Conservation (phyloP, 116 monocot genomes). For the Posidonia oceanica region DNA sequence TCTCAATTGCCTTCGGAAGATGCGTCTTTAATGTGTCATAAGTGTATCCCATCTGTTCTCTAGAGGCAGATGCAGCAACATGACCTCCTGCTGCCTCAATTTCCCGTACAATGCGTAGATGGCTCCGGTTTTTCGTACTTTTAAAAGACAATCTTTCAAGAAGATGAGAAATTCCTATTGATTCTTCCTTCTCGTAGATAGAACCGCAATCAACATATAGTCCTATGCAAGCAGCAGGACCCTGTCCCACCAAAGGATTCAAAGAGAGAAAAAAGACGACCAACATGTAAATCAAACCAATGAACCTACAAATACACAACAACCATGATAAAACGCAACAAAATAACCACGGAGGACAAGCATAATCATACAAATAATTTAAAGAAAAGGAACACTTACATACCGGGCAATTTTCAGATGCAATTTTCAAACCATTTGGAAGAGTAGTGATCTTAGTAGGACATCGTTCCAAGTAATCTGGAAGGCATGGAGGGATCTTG, state of each 20-base stretch:
- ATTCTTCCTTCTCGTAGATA: conserved; percentile 44
- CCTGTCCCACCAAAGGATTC: conserved; percentile 19
- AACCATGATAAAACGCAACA: too few species aligned
- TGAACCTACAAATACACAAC: too few species aligned
- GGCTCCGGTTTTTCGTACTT: conserved; percentile 50
- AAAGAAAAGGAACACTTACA: conserved; percentile 6
- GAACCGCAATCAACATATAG: conserved; percentile 77
- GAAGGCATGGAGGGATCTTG: conserved; percentile 24
- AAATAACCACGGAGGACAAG: too few species aligned
- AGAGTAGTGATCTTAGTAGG: conserved; percentile 63
- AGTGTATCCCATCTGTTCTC: conserved; percentile 74
- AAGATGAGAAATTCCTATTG: conserved; percentile 41
- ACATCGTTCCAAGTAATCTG: conserved; percentile 16
- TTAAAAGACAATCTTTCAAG: conserved; percentile 67
- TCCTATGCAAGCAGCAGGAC: conserved; percentile 65
- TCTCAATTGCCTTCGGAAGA: conserved; percentile 36
- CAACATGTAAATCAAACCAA: background rate
- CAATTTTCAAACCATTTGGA: conserved; percentile 71
- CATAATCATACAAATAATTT: background rate
- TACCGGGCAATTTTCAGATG: conserved; percentile 27
- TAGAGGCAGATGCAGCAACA: conserved; percentile 44
- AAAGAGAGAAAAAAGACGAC: background rate
- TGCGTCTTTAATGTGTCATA: conserved; percentile 55
- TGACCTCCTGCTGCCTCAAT: conserved; percentile 61
- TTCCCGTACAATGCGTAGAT: conserved; percentile 42